Evolutionary conservation across 768 basidiomycete species (phyloP).

Genomic region (Boletus barrowsii): DNA sequence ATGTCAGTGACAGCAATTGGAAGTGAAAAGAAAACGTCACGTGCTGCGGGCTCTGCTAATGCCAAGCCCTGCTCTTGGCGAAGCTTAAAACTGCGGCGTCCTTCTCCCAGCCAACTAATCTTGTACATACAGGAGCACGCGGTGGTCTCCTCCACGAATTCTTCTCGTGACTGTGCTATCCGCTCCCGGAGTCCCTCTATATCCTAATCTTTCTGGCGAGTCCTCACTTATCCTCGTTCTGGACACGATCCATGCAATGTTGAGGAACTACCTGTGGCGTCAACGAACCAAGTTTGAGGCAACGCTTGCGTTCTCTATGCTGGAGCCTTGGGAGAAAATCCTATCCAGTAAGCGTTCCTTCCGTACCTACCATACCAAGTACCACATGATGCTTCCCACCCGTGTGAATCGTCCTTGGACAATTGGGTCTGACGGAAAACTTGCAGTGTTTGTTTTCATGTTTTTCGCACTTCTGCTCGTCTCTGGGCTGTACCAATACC

Average conservation of each 20-base stretch:
- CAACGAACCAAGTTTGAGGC: constrained; percentile 42
- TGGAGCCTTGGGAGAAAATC: constrained; percentile 71
- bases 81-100: constrained; percentile 3
- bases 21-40: constrained; percentile 9
- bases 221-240: neutral
- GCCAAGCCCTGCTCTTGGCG: neutral
- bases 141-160: neutral
- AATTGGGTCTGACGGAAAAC: neutral
- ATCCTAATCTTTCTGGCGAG: neutral
- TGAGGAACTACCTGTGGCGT: constrained; percentile 30
- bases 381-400: neutral
- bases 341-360: constrained; percentile 47
- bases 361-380: neutral
- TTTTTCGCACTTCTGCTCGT: constrained; percentile 44
- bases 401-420: neutral
- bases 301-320: constrained; percentile 57
- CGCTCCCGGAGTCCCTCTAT: neutral
- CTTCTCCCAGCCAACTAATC: neutral
- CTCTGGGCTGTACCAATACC: constrained; percentile 53
- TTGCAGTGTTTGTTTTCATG: constrained; percentile 42
- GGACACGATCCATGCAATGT: constrained; percentile 22
- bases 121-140: neutral
- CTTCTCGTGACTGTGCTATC: neutral
- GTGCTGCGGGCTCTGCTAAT: constrained; percentile 9
- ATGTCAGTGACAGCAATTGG: too few relatives aligned